phyloP scores from a whole-genome alignment of 1,139 yeast genomes.

The Yamadazyma aaseri region DNA sequence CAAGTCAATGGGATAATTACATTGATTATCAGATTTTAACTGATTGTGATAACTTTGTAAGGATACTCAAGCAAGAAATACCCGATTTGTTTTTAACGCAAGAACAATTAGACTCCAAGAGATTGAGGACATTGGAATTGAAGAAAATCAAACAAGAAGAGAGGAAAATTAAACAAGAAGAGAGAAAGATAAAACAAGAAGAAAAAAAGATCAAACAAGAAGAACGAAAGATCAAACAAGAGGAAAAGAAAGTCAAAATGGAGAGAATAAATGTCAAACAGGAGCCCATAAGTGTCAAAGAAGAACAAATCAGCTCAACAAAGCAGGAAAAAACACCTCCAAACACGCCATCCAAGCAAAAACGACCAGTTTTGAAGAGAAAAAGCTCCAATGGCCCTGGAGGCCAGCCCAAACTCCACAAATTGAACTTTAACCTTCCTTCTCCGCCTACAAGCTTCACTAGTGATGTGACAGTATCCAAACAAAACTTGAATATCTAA shows the following conservation, averaged over 20 bases:
- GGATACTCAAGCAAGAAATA: slow-evolving; percentile 45
- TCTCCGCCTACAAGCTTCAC: slow-evolving; percentile 23
- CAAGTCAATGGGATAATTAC: slow-evolving; percentile 51
- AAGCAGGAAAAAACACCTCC: slow-evolving; percentile 21
- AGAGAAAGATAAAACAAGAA: slow-evolving; percentile 13
- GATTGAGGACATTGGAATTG: slow-evolving; percentile 24
- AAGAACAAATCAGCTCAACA: not conserved
- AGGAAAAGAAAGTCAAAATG: slow-evolving; percentile 1
- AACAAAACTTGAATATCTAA: slow-evolving; percentile 5
- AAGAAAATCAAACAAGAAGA: slow-evolving; percentile 13
- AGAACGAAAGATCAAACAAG: slow-evolving; percentile 3
- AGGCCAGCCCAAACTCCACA: slow-evolving; percentile 1
- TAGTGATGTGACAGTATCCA: slow-evolving; percentile 9
- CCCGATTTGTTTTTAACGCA: slow-evolving; percentile 62
- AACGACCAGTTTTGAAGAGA: slow-evolving; percentile 20
- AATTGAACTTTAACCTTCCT: slow-evolving; percentile 18
- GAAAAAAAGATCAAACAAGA: slow-evolving; percentile 11
- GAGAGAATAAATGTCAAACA: slow-evolving; percentile 4
- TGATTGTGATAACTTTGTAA: slow-evolving; percentile 84
- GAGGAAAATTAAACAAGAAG: slow-evolving; percentile 10
- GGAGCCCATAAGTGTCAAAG: not conserved
- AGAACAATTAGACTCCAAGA: slow-evolving; percentile 47
- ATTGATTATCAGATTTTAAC: slow-evolving; percentile 72
- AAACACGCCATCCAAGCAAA: slow-evolving; percentile 19
- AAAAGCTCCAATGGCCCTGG: slow-evolving; percentile 11